Base-by-base conservation (phyloP, 2,329 filamentous ascomycete species). In the Hymenoscyphus linearis region DNA sequence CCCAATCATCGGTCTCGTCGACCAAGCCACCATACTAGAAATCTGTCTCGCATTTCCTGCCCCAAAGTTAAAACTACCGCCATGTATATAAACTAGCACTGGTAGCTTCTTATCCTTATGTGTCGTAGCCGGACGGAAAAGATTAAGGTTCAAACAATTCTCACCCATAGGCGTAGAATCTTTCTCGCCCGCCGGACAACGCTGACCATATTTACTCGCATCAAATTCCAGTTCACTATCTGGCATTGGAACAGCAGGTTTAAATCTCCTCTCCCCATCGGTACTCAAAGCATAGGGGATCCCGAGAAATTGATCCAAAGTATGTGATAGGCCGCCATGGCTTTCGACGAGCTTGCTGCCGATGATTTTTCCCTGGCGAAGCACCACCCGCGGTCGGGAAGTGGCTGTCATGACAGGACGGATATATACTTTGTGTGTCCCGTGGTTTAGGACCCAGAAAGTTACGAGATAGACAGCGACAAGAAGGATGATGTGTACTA, bases 81-180 rank as follows among this genome's bases (percentile, higher is more conserved):
- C 85, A 69, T 88, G 85, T 35, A 88, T 74, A 68, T 85, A 87
- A 1, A 87, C 73, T n/a, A 82, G 71, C 14, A 85, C 81, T 0
- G 83, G 80, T 31, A 81, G 62, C 54, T 66, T 70, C 40, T 53
- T 34, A 2, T 69, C 55, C 63, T 69, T 44, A 65, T 71, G 47
- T 66, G 58, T 18, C 58, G 61, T 40, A 66, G 72, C 58, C 64
- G 73, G 62, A 68, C 71, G 35, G 65, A 77, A 82, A 14, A 85
- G 70, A 67, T 85, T 84, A 7, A 78, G 69, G 63, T 79, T 80
- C 31, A 85, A 74, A 60, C 82, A 84, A 69, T 82, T 76, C 72
- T 85, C 83, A 55, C 76, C 64, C 37, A 65, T 58, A 14, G 57
- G 52, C 13, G 37, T 55, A 2, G 16, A 53, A 18, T 65, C 60